These are phyloP conservation scores for Thermothielavioides terrestris DNA, from an alignment of 495 filamentous ascomycete genomes.

Conservation along the genomic window DNA sequence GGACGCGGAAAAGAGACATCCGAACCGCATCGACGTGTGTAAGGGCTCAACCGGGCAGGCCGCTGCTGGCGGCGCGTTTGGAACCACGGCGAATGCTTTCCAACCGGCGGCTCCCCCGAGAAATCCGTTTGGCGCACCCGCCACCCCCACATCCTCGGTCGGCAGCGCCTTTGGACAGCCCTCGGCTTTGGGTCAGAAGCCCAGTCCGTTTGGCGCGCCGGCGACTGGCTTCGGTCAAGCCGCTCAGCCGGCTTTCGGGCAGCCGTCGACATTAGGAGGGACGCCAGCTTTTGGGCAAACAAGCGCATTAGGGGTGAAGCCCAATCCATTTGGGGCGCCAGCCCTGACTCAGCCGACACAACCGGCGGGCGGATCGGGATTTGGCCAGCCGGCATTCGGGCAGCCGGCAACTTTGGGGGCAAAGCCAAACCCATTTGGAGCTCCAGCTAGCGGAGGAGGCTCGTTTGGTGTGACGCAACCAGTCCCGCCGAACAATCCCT, in stretches of 20 bases:
- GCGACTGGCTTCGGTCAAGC: conserved; percentile 29
- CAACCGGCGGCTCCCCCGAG: no score
- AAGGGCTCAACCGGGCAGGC: conserved; percentile 26
- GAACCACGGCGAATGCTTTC: conserved; percentile 17
- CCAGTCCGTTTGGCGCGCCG: conserved; percentile 28
- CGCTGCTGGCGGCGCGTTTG: conserved; percentile 4
- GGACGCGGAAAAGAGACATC: conserved; percentile 61
- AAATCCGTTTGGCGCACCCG: conserved; percentile 33
- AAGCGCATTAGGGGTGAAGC: conserved; percentile 22
- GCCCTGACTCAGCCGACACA: conserved; percentile 20
- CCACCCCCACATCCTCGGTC: conserved; percentile 26
- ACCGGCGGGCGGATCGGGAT: conserved; percentile 11
- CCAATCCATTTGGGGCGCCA: conserved; percentile 20
- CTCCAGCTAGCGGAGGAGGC: conserved; percentile 4
- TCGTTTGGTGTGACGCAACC: conserved; percentile 4
- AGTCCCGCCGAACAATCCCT: conserved; percentile 5
- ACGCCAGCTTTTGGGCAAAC: conserved; percentile 20
- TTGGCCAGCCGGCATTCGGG: conserved; percentile 17
- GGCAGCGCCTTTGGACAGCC: conserved; percentile 36
- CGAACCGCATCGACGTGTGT: conserved; percentile 69
- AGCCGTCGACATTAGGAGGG: background rate
- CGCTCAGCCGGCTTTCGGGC: background rate
- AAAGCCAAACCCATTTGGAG: conserved; percentile 23
- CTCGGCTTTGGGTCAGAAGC: conserved; percentile 28
- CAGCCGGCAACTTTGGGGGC: conserved; percentile 20